Evolutionary conservation across 1,284 basidiomycete species (phyloP).

Genomic region (Rhodotorula sp.): DNA sequence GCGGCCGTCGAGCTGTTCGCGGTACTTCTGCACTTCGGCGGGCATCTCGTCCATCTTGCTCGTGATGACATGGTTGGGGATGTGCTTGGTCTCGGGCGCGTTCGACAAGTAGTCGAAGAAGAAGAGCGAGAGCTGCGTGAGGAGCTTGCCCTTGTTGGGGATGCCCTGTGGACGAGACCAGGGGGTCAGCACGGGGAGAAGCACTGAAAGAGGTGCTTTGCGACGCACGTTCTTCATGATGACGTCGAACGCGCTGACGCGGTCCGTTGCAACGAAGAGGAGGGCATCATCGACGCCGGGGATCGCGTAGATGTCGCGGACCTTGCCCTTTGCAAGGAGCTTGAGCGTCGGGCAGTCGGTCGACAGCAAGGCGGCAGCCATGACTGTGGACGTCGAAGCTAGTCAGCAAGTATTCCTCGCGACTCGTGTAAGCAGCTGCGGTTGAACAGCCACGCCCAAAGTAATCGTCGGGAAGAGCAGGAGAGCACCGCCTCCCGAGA

Average conservation of each 20-base stretch:
- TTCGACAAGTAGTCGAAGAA: slow-evolving; percentile 88
- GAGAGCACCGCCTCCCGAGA: no score
- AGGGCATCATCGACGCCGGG: slow-evolving; percentile 65
- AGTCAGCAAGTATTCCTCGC: neutral
- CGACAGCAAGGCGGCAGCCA: slow-evolving; percentile 22
- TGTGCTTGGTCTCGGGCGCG: slow-evolving; percentile 47
- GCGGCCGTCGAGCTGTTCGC: slow-evolving; percentile 71
- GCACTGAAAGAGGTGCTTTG: neutral
- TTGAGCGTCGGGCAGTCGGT: slow-evolving; percentile 56
- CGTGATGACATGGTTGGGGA: slow-evolving; percentile 85
- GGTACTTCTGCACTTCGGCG: slow-evolving; percentile 64
- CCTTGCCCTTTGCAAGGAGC: slow-evolving; percentile 83
- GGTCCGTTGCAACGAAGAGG: slow-evolving; percentile 91
- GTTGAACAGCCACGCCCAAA: no score
- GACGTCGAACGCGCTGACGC: slow-evolving; percentile 96
- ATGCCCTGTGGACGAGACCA: slow-evolving; percentile 66
- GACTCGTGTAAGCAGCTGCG: no score
- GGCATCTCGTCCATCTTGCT: slow-evolving; percentile 73
- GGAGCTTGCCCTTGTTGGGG: slow-evolving; percentile 85
- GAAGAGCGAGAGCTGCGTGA: slow-evolving; percentile 88
- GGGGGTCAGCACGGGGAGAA: neutral
- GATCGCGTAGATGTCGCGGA: slow-evolving; percentile 81
- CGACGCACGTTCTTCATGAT: slow-evolving; percentile 80
- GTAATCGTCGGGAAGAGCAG: no score
- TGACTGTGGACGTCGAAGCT: neutral